A percentile compares a stretch with the other conserved stretches of the same genome.
These are phyloP conservation scores for Trichoderma sp. DNA, from an alignment of 2,329 filamentous ascomycete species.

Conservation along the genomic window DNA sequence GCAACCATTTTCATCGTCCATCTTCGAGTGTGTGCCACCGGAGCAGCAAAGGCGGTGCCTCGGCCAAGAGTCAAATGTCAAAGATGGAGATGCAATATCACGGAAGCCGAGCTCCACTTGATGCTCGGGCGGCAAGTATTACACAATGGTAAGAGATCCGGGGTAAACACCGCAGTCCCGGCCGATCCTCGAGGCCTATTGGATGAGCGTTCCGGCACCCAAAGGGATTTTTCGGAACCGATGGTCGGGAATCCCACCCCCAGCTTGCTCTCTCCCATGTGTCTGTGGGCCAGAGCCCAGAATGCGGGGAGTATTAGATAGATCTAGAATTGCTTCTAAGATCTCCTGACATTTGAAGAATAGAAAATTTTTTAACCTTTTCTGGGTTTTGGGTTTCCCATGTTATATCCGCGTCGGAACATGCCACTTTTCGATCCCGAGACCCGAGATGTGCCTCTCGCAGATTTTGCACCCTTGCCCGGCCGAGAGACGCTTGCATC, in stretches of 20 bases:
- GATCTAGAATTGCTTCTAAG: not conserved
- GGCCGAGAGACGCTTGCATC: not conserved
- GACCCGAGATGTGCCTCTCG: not conserved
- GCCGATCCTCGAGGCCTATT: constrained; percentile 22
- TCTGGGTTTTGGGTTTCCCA: not conserved
- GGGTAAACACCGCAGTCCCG: constrained; percentile 21
- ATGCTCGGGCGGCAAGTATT: constrained; percentile 25
- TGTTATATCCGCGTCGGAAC: not conserved
- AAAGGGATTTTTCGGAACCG: constrained; percentile 30
- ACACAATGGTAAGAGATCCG: constrained; percentile 22
- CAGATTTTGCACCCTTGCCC: not conserved
- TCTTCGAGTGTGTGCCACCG: not conserved
- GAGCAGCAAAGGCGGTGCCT: not conserved
- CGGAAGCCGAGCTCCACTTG: constrained; percentile 27
- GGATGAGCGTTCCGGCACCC: constrained; percentile 23
- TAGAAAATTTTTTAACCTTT: not conserved
- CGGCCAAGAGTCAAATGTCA: not conserved
- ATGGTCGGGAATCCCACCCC: constrained; percentile 18
- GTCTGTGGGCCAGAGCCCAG: constrained; percentile 17
- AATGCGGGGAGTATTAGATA: constrained; percentile 13
- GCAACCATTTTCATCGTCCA: not conserved
- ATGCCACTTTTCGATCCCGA: not conserved
- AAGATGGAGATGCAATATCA: constrained; percentile 14
- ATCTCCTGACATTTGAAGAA: not conserved
- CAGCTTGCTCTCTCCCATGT: constrained; percentile 7